Percentiles rank a stretch among this genome's conserved stretches.
Evolutionary conservation across 2,329 filamentous ascomycete genomes (phyloP).

Genomic region (Pestalotiopsis sp.): DNA sequence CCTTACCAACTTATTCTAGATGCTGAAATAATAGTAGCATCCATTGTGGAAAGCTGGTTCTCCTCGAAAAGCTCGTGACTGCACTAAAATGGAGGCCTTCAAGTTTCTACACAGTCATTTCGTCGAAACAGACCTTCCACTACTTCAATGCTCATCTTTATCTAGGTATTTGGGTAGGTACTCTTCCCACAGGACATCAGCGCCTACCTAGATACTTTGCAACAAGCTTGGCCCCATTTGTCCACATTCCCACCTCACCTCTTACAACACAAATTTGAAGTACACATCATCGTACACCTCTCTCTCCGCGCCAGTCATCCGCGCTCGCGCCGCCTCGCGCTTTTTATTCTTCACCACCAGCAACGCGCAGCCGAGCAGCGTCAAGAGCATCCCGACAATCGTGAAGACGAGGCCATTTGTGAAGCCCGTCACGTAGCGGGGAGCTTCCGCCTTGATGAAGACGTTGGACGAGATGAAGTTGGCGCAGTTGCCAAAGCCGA

Average conservation of each 20-base stretch:
- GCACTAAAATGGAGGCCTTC: no score
- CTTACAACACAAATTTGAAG: constrained; percentile 26
- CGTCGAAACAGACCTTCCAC: no score
- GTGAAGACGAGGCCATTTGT: constrained; percentile 35
- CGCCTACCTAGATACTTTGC: neutral
- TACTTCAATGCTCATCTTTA: no score
- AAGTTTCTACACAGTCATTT: no score
- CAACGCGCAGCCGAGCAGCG: constrained; percentile 14
- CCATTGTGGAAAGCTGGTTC: no score
- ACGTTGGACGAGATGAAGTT: constrained; percentile 43
- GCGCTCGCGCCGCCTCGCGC: constrained; percentile 19
- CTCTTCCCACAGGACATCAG: no score
- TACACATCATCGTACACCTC: constrained; percentile 23
- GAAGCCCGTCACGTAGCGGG: constrained; percentile 39
- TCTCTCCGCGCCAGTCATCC: constrained; percentile 22
- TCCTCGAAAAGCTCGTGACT: no score
- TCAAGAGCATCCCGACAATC: constrained; percentile 21
- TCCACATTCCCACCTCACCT: neutral
- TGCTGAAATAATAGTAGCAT: no score
- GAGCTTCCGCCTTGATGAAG: constrained; percentile 39
- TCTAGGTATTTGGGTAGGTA: no score
- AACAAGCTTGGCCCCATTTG: neutral
- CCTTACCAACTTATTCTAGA: no score
- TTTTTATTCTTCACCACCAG: constrained; percentile 19
- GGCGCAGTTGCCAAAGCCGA: constrained; percentile 45